Evolutionary conservation across 371 early-diverging fungal species (phyloP).

Genomic region (Rhizopus delemar): DNA sequence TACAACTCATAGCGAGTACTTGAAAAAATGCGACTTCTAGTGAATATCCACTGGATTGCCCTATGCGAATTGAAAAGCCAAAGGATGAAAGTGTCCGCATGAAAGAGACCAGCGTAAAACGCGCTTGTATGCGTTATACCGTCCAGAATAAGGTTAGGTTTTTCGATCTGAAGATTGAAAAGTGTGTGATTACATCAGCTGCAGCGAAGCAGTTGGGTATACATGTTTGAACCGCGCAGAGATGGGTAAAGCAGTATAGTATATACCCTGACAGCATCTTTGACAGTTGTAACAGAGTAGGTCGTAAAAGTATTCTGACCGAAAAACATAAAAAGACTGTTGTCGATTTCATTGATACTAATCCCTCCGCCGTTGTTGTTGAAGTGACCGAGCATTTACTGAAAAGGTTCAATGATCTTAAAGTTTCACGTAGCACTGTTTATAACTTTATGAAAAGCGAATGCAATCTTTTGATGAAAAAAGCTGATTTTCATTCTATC

Average conservation of each 20-base stretch:
- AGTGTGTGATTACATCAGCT: too few relatives aligned
- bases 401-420: conserved; percentile 9
- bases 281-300: conserved; percentile 10
- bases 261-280: conserved; percentile 13
- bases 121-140: too few relatives aligned
- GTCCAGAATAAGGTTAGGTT: too few relatives aligned
- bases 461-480: conserved; percentile 10
- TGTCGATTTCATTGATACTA: conserved; percentile 1
- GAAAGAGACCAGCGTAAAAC: too few relatives aligned
- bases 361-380: not conserved
- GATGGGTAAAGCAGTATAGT: conserved; percentile 11
- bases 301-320: conserved; percentile 9
- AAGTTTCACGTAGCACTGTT: conserved; percentile 12
- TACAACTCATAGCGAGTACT: too few relatives aligned
- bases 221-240: conserved; percentile 1
- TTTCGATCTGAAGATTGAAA: too few relatives aligned
- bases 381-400: conserved; percentile 14
- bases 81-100: too few relatives aligned
- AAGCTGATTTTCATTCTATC: conserved; percentile 15
- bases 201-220: too few relatives aligned
- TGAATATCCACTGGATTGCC: too few relatives aligned
- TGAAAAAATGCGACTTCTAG: too few relatives aligned
- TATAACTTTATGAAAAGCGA: not conserved
- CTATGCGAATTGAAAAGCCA: too few relatives aligned
- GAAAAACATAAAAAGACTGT: conserved; percentile 8